Base-by-base conservation (phyloP, 306 rosid species). In the Carpinus viminea region DNA sequence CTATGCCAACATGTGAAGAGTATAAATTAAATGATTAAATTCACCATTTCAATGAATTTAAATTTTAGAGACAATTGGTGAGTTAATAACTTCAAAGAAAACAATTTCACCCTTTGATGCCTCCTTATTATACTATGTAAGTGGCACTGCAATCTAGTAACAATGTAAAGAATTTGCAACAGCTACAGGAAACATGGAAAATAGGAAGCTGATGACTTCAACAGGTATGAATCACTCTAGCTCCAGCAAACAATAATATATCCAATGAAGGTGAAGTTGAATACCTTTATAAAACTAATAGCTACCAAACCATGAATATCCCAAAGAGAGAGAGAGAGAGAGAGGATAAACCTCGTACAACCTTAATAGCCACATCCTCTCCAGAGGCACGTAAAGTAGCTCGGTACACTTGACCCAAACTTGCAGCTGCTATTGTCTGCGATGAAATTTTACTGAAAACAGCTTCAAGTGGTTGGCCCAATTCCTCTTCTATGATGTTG, bases 371-470 rank as follows among this genome's bases (percentile, higher is more conserved):
- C 80, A 95, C 98, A 53, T 95, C 99, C 89, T 93, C 93, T 68
- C 98, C 96, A 64, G 98, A 82, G 70, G 89, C 89, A 77, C 94
- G 93, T 76, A 95, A 89, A 60, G 99, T 93, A 84, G 98, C 99
- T 57, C 97, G 88, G 80, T 95, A 95, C 80, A 95, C 99, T 95
- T 95, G 99, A 74, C 99, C 99, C 87, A 95, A 88, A 88, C 99
- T 95, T 65, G 99, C 99, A 43, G 99, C 98, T 77, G 99, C 99
- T 81, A 95, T 95, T 50, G 99, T 95, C 89, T 45, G 85, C 68
- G 99, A 86, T 50, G 99, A 91, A 78, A 95, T 95, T 86, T 76
- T 84, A 84, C 93, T 95, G 89, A 95, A 93, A 80, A 93, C 86
- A 75, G 94, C 91, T 91, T 95, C 99, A 57, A 95, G 93, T 65